These are phyloP conservation scores for Solanum okadae DNA, from an alignment of 257 asterid genomes.

Conservation along the genomic window DNA sequence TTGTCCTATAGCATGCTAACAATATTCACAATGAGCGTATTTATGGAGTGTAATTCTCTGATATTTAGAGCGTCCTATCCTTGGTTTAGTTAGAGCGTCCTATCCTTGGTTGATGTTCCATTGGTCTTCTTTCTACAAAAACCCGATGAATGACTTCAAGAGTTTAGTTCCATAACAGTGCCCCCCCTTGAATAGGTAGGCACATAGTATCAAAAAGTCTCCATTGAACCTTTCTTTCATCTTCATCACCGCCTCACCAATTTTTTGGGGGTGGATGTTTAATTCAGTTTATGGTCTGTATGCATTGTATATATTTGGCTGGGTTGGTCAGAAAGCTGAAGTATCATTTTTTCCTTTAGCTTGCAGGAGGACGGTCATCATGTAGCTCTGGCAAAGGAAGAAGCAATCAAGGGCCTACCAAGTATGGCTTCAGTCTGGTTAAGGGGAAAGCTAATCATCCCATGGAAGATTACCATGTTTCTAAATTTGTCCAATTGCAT, in stretches of 20 bases:
- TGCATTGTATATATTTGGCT: neutral
- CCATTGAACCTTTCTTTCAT: neutral
- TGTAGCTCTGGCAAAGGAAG: conserved; percentile 73
- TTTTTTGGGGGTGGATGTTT: no score
- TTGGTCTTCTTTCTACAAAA: no score
- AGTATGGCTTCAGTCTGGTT: conserved; percentile 69
- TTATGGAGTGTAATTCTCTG: neutral
- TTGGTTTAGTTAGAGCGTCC: no score
- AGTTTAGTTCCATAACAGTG: no score
- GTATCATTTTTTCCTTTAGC: conserved; percentile 24
- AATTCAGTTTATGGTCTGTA: neutral
- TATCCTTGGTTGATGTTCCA: no score
- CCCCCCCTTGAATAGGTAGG: neutral
- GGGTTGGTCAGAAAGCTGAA: neutral
- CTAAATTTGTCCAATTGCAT: conserved; percentile 54
- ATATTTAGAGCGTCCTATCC: neutral
- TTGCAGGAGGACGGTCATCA: conserved; percentile 49
- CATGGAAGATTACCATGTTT: conserved; percentile 95
- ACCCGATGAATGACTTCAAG: no score
- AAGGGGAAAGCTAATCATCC: conserved; percentile 95
- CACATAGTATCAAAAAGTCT: neutral
- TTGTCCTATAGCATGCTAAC: neutral
- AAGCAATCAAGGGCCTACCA: conserved; percentile 42
- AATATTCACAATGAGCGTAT: neutral
- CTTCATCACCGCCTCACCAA: neutral